Evolutionary conservation across 352 stramenopile species (phyloP).

Genomic region (Pythium brassicae): DNA sequence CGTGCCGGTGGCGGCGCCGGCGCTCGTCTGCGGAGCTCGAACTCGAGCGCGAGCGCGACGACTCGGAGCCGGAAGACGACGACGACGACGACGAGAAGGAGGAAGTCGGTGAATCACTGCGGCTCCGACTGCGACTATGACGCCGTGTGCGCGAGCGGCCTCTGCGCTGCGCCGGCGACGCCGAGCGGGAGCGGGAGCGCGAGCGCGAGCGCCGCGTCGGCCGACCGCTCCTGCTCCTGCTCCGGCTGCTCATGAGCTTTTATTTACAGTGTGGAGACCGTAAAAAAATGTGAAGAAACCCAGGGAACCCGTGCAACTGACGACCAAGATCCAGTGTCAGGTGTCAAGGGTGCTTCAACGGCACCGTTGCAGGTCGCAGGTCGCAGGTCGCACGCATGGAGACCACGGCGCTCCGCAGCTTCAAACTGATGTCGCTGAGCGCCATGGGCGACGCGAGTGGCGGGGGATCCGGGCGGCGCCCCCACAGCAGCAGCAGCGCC

Average conservation of each 20-base stretch:
- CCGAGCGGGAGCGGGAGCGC: background rate
- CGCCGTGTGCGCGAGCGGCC: constrained; percentile 5
- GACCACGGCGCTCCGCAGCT: constrained; percentile 19
- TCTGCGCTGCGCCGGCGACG: background rate
- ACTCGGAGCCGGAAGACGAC: constrained; percentile 31
- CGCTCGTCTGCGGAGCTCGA: constrained; percentile 3
- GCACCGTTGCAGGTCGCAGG: no score
- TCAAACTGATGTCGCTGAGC: constrained; percentile 23
- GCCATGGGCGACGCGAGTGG: constrained; percentile 14
- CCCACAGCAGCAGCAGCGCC: constrained; percentile 10
- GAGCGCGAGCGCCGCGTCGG: constrained; percentile 2
- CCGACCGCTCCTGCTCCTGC: constrained; percentile 3
- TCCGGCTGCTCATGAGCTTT: background rate
- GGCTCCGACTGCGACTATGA: constrained; percentile 10
- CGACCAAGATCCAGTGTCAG: no score
- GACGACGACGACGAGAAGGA: constrained; percentile 33
- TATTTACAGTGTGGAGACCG: no score
- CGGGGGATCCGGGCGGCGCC: constrained; percentile 1
- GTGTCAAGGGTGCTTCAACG: no score
- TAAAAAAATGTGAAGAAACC: no score
- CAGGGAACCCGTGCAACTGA: no score
- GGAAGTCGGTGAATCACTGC: constrained; percentile 23
- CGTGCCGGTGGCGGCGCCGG: constrained; percentile 12
- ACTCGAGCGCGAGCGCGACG: background rate
- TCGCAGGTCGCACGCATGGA: constrained; percentile 14